A percentile compares a stretch with the other conserved stretches of the same genome.
These are phyloP conservation scores for Terfezia claveryi DNA, from an alignment of 495 filamentous ascomycete genomes.

Conservation along the genomic window DNA sequence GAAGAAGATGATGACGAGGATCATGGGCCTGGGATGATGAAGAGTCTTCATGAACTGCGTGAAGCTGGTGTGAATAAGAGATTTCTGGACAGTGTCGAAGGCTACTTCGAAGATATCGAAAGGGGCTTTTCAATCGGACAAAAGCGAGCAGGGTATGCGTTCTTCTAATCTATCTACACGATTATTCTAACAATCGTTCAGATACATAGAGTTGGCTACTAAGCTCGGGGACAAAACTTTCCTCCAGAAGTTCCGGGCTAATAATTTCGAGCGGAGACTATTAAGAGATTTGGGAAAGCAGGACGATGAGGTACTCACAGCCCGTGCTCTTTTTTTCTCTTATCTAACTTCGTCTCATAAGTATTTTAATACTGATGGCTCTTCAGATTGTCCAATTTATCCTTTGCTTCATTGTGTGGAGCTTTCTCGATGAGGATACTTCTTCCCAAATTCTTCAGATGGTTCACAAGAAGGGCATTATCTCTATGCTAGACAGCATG, in stretches of 20 bases:
- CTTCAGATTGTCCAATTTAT: constrained; percentile 32
- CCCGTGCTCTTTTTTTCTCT: not conserved
- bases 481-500: constrained; percentile 30
- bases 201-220: constrained; percentile 44
- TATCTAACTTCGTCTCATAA: not conserved
- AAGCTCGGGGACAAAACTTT: constrained; percentile 48
- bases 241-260: constrained; percentile 48
- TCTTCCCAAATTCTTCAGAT: constrained; percentile 29
- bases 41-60: constrained; percentile 74
- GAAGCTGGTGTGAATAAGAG: constrained; percentile 67
- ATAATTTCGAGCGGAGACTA: constrained; percentile 46
- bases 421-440: constrained; percentile 30
- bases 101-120: constrained; percentile 62
- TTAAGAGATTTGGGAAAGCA: constrained; percentile 33
- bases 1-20: constrained; percentile 32
- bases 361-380: not conserved
- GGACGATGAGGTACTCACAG: constrained; percentile 23
- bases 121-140: constrained; percentile 7
- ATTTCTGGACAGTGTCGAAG: constrained; percentile 58
- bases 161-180: not conserved
- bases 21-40: constrained; percentile 31
- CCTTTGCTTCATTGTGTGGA: constrained; percentile 33
- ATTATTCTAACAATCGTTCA: constrained; percentile 1
- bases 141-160: constrained; percentile 13
- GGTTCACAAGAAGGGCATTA: constrained; percentile 27